A percentile compares a stretch with the other conserved stretches of the same genome.
These are phyloP conservation scores for Elaphomyces granulatus DNA, from an alignment of 495 filamentous ascomycete genomes.

Conservation along the genomic window DNA sequence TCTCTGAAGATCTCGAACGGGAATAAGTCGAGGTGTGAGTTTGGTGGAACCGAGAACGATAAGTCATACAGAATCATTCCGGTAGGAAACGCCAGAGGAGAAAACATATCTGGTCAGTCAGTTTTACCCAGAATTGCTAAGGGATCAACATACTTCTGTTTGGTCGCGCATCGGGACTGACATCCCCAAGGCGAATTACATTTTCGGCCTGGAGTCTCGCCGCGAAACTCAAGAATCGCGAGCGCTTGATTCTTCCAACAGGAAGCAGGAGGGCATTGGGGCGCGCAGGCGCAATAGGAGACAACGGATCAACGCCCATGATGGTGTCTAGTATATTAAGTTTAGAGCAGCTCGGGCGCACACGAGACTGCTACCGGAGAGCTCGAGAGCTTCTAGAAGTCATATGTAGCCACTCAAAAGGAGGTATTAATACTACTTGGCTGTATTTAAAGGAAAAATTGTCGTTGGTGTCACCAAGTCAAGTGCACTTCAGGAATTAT, in stretches of 20 bases:
- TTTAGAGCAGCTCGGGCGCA: constrained; percentile 19
- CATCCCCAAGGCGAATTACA: constrained; percentile 77
- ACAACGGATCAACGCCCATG: constrained; percentile 77
- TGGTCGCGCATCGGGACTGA: constrained; percentile 74
- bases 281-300: constrained; percentile 78
- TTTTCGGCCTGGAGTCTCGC: constrained; percentile 62
- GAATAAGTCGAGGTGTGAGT: constrained; percentile 60
- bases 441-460: no score
- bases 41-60: constrained; percentile 59
- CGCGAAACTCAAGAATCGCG: constrained; percentile 66
- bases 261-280: constrained; percentile 73
- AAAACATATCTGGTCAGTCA: constrained; percentile 70
- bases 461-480: no score
- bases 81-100: constrained; percentile 77
- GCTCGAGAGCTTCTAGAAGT: constrained; percentile 10
- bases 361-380: constrained; percentile 25
- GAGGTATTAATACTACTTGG: background rate
- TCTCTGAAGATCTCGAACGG: constrained; percentile 80
- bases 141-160: constrained; percentile 58
- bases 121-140: constrained; percentile 3
- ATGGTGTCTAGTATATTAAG: constrained; percentile 28
- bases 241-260: constrained; percentile 68
- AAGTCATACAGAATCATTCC: constrained; percentile 86
- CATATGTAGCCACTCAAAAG: constrained; percentile 12
- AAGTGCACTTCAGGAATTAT: no score